These are phyloP conservation scores for Galeopsis tetrahit DNA, from an alignment of 257 asterid genomes.

Conservation along the genomic window DNA sequence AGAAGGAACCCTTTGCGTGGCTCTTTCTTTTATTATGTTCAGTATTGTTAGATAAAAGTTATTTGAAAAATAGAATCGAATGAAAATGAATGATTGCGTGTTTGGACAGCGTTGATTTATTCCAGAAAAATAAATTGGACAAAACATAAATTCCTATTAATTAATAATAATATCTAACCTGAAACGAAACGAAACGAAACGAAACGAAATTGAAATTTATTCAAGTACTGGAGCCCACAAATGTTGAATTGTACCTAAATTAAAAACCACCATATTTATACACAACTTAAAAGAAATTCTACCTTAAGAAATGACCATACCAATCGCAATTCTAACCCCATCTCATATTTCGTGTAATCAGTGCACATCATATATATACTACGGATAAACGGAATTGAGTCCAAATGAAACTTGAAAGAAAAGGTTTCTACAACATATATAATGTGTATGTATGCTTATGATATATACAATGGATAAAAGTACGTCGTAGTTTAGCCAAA, in stretches of 20 bases:
- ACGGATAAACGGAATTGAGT: not conserved
- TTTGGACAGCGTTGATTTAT: not conserved
- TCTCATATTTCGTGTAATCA: not conserved
- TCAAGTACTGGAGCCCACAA: not conserved
- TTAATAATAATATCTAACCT: not conserved
- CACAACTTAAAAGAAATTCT: not conserved
- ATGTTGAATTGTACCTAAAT: constrained; percentile 4
- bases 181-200: constrained; percentile 6
- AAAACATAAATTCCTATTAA: not conserved
- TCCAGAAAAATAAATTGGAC: not conserved
- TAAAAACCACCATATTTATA: not conserved
- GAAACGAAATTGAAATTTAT: not conserved
- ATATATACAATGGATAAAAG: constrained; percentile 33
- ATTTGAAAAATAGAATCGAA: too few relatives aligned
- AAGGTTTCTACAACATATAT: not conserved
- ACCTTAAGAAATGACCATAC: not conserved
- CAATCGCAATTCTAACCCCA: not conserved
- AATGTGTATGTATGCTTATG: not conserved
- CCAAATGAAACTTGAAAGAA: constrained; percentile 11
- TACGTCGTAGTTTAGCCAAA: not conserved
- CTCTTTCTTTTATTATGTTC: not conserved
- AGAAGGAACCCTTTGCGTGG: not conserved
- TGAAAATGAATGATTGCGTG: too few relatives aligned
- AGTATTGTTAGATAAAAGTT: too few relatives aligned
- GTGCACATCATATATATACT: not conserved